phyloP scores from a whole-genome alignment of 345 rosid genomes.

The Aquilaria malaccensis region DNA sequence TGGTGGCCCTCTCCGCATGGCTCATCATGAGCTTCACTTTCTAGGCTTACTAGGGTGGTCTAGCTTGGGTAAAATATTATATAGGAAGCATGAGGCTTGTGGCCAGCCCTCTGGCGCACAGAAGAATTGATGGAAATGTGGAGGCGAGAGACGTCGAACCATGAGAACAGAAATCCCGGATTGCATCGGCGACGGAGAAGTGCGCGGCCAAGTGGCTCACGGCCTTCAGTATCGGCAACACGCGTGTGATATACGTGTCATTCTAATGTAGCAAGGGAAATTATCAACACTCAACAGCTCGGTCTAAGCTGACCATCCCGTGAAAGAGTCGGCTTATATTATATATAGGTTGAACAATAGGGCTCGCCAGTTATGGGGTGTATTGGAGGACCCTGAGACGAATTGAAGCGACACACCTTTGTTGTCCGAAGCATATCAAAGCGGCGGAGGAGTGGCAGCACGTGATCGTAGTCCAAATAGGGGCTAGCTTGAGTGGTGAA shows the following conservation, averaged over 20 bases:
- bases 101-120: too few species aligned
- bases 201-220: conserved; percentile 40
- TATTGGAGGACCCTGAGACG: conserved; percentile 58
- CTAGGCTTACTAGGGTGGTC: conserved; percentile 58
- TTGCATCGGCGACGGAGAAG: conserved; percentile 28
- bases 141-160: too few species aligned
- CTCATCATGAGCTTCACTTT: conserved; percentile 23
- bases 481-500: too few species aligned
- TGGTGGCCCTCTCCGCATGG: too few species aligned
- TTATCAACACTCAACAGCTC: conserved; percentile 31
- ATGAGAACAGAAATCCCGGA: background rate
- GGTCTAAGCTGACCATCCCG: conserved; percentile 56
- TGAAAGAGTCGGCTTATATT: conserved; percentile 55
- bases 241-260: conserved; percentile 45
- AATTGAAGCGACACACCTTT: conserved; percentile 5
- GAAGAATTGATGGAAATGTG: too few species aligned
- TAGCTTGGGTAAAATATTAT: conserved; percentile 48
- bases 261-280: conserved; percentile 54
- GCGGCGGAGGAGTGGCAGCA: too few species aligned
- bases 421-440: too few species aligned
- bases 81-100: too few species aligned
- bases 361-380: conserved; percentile 57
- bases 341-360: conserved; percentile 60
- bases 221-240: conserved; percentile 58
- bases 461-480: too few species aligned